A percentile compares a stretch with the other conserved stretches of the same genome.
phyloP scores from a whole-genome alignment of 2,329 filamentous ascomycete genomes.

The Aspergillus sp. region DNA sequence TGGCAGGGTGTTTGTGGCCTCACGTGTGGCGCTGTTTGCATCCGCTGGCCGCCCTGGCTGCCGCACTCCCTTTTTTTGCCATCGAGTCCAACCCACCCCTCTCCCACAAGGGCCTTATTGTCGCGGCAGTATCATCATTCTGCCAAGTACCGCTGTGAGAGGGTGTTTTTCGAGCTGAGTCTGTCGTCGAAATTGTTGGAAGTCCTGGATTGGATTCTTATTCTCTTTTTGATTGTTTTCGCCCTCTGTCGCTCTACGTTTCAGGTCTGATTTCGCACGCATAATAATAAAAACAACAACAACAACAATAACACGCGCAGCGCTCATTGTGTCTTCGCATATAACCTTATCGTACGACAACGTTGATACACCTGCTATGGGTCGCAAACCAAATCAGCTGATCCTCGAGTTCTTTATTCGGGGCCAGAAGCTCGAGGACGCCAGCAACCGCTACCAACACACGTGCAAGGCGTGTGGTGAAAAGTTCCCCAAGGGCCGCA shows the following conservation, averaged over 20 bases:
- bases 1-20: background rate
- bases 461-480: slow-evolving; percentile 84
- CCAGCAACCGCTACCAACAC: slow-evolving; percentile 85
- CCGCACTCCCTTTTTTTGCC: slow-evolving; percentile 11
- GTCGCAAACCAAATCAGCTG: slow-evolving; percentile 72
- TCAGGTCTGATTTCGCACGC: background rate
- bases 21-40: no score
- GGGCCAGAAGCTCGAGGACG: slow-evolving; percentile 76
- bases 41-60: background rate
- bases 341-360: background rate
- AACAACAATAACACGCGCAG: background rate
- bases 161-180: background rate
- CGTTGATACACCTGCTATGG: slow-evolving; percentile 48
- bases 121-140: background rate
- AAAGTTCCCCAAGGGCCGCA: slow-evolving; percentile 81
- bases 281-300: background rate
- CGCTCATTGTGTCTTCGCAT: background rate
- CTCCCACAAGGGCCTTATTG: background rate
- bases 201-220: background rate
- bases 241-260: background rate
- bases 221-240: background rate
- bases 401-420: slow-evolving; percentile 84
- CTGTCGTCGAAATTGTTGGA: background rate
- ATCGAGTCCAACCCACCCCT: slow-evolving; percentile 5
- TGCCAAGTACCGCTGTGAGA: background rate